Conservation (phyloP, 2,329 filamentous ascomycete species). For the Xylaria sp. region DNA sequence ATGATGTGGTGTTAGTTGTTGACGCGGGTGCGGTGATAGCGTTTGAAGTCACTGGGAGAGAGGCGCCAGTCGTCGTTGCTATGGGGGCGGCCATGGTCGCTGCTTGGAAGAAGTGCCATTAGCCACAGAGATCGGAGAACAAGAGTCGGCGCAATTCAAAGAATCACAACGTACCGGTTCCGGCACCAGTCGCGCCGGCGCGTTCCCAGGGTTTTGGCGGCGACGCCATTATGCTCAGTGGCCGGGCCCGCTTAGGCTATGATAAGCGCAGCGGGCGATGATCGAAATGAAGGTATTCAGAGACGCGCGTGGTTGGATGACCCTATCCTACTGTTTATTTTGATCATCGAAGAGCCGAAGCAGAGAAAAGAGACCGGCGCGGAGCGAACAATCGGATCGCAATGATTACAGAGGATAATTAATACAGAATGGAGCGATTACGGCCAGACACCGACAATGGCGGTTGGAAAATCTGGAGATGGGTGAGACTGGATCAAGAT, state of each 20-base stretch:
- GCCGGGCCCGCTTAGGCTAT: conserved; percentile 29
- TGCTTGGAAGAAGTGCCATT: conserved; percentile 50
- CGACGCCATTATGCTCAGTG: conserved; percentile 68
- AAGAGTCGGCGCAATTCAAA: conserved; percentile 1
- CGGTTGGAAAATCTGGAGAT: conserved; percentile 17
- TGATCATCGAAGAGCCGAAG: background rate
- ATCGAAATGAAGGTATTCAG: conserved; percentile 4
- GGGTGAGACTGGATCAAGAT: background rate
- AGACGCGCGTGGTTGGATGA: conserved; percentile 13
- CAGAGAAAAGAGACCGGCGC: background rate
- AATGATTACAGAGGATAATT: background rate
- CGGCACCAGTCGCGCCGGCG: conserved; percentile 66
- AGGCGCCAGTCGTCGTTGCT: conserved; percentile 56
- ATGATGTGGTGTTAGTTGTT: conserved; percentile 44
- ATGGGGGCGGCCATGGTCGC: conserved; percentile 52
- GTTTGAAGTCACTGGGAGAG: conserved; percentile 56
- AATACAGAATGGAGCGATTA: conserved; percentile 20
- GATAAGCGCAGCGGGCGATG: conserved; percentile 30
- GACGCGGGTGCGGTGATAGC: conserved; percentile 55
- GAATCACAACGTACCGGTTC: conserved; percentile 57
- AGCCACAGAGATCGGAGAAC: conserved; percentile 8
- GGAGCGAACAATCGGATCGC: background rate
- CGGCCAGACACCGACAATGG: background rate
- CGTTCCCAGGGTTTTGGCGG: conserved; percentile 98
- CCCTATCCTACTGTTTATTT: conserved; percentile 5